Evolutionary conservation across 2,329 filamentous ascomycete species (phyloP).

Genomic region (Dryadomyces quercus-mongolicae): DNA sequence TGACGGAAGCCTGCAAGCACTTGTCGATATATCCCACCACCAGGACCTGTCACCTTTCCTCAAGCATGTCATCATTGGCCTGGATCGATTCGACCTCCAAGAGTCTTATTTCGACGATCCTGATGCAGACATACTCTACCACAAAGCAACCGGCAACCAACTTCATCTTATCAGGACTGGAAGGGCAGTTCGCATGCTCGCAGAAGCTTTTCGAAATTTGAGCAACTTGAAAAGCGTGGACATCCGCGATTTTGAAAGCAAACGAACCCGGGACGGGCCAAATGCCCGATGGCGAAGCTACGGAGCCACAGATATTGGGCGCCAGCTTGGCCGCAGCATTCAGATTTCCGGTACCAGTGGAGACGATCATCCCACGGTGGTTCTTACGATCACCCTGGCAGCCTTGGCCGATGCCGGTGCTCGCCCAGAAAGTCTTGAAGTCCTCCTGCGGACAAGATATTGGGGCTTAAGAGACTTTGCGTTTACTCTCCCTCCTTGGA

Average conservation of each 20-base stretch:
- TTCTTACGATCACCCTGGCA: constrained; percentile 29
- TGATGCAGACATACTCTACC: background rate
- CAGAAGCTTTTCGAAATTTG: constrained; percentile 42
- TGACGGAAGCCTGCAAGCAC: constrained; percentile 39
- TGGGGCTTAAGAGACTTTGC: constrained; percentile 24
- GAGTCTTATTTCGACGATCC: background rate
- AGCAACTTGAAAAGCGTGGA: constrained; percentile 42
- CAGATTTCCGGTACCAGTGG: background rate
- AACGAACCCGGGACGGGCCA: constrained; percentile 34
- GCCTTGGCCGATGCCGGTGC: constrained; percentile 28
- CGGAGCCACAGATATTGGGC: constrained; percentile 27
- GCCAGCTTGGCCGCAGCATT: constrained; percentile 19
- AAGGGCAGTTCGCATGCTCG: constrained; percentile 38
- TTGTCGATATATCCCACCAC: constrained; percentile 38
- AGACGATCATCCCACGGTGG: constrained; percentile 16
- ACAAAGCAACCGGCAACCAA: constrained; percentile 13
- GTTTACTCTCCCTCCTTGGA: constrained; percentile 32
- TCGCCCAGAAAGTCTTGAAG: constrained; percentile 31
- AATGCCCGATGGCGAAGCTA: constrained; percentile 40
- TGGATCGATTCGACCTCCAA: constrained; percentile 18
- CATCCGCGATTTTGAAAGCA: constrained; percentile 45
- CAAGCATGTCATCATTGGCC: constrained; percentile 35
- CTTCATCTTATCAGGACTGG: constrained; percentile 28
- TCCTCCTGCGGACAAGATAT: constrained; percentile 25
- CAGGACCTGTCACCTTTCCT: constrained; percentile 27